These are phyloP conservation scores for Teunomyces aglyptinius DNA, from an alignment of 805 yeast genomes.

Conservation along the genomic window DNA sequence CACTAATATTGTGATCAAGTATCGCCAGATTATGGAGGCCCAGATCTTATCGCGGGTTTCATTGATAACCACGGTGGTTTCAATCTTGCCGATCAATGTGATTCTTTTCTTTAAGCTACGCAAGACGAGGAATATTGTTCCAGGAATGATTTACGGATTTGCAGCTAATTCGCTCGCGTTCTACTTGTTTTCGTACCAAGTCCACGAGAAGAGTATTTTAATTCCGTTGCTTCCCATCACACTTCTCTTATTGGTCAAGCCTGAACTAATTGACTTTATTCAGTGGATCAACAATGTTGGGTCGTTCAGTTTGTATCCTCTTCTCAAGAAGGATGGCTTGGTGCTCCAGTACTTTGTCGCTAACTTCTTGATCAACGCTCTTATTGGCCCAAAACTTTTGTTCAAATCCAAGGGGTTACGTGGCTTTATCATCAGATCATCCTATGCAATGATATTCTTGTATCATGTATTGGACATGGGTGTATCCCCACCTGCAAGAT, in stretches of 20 bases:
- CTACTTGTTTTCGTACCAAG: constrained; percentile 89
- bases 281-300: constrained; percentile 88
- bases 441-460: constrained; percentile 43
- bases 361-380: constrained; percentile 70
- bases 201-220: constrained; percentile 89
- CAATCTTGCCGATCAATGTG: constrained; percentile 26
- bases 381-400: constrained; percentile 46
- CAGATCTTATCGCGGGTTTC: constrained; percentile 61
- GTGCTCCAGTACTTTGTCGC: constrained; percentile 67
- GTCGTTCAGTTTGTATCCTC: constrained; percentile 84
- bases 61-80: constrained; percentile 47
- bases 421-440: constrained; percentile 22
- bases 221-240: constrained; percentile 86
- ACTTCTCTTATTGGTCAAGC: constrained; percentile 54
- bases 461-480: constrained; percentile 56
- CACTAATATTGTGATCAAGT: constrained; percentile 74
- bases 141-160: constrained; percentile 58
- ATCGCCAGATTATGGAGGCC: constrained; percentile 52
- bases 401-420: constrained; percentile 20
- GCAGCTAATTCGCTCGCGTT: constrained; percentile 85
- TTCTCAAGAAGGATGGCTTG: constrained; percentile 73
- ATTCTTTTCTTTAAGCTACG: constrained; percentile 11
- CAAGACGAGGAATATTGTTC: constrained; percentile 13
- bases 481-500: constrained; percentile 51
- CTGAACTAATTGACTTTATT: constrained; percentile 65